Evolutionary conservation across 805 yeast species (phyloP).

Genomic region (Pichia manshurica): DNA sequence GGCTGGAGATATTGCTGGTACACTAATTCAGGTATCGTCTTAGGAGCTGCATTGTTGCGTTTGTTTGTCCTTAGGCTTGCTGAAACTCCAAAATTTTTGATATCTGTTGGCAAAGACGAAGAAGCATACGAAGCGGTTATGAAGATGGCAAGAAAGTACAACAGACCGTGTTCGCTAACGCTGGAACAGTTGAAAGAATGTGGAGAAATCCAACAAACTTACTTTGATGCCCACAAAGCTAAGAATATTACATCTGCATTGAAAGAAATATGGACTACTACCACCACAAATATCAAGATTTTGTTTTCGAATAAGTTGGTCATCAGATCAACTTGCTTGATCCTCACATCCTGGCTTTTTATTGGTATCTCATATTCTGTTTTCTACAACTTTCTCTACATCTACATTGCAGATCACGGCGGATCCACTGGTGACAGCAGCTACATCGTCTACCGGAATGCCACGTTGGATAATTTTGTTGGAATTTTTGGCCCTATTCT

Average conservation of each 20-base stretch:
- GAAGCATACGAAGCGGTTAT: slow-evolving; percentile 41
- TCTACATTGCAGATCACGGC: slow-evolving; percentile 46
- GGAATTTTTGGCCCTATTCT: slow-evolving; percentile 49
- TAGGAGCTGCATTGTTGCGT: slow-evolving; percentile 43
- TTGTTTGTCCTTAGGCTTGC: slow-evolving; percentile 39
- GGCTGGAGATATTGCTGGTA: slow-evolving; percentile 62
- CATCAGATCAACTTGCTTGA: slow-evolving; percentile 40
- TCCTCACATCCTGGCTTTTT: slow-evolving; percentile 48
- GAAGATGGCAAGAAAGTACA: slow-evolving; percentile 42
- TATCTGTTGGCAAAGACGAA: slow-evolving; percentile 47
- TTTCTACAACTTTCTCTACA: slow-evolving; percentile 49
- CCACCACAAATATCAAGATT: slow-evolving; percentile 36
- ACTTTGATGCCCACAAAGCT: slow-evolving; percentile 18
- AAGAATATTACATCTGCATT: slow-evolving; percentile 21
- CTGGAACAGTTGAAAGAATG: slow-evolving; percentile 40
- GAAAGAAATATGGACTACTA: slow-evolving; percentile 25
- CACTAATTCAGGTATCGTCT: slow-evolving; percentile 47
- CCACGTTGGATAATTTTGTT: slow-evolving; percentile 41
- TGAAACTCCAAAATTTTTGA: slow-evolving; percentile 52
- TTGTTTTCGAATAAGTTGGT: slow-evolving; percentile 43
- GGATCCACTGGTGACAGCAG: slow-evolving; percentile 38
- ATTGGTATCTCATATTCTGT: slow-evolving; percentile 56
- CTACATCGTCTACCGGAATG: slow-evolving; percentile 41
- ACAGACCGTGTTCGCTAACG: slow-evolving; percentile 36
- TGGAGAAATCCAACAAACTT: slow-evolving; percentile 35